Evolutionary conservation across 495 filamentous ascomycete species (phyloP).

Genomic region (Penicillium odoratum): DNA sequence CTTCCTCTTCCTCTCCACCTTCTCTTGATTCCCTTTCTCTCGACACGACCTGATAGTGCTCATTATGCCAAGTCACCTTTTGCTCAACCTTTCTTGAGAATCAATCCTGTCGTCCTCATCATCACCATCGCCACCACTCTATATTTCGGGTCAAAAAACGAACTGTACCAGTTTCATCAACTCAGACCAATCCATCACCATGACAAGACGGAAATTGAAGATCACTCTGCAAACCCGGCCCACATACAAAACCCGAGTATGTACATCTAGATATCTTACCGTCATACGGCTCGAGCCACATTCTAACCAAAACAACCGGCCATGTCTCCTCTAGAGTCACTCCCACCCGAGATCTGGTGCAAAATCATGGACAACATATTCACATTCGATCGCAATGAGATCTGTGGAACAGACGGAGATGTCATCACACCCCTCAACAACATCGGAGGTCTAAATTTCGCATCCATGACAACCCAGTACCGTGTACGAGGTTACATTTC

Average conservation of each 20-base stretch:
- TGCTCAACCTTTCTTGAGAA: too few species aligned
- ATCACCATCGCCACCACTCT: too few species aligned
- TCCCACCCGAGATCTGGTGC: neutral
- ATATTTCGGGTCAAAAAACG: too few species aligned
- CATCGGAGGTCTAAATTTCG: neutral
- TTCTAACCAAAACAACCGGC: neutral
- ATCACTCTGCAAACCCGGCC: neutral
- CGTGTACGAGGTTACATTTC: neutral
- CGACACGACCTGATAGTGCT: too few species aligned
- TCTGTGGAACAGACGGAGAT: neutral
- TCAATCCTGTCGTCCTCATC: too few species aligned
- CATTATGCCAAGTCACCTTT: too few species aligned
- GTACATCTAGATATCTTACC: neutral
- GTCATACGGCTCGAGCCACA: neutral
- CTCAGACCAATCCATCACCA: neutral
- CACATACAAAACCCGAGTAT: neutral
- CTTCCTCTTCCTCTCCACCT: too few species aligned
- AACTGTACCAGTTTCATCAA: neutral
- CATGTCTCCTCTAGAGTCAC: neutral
- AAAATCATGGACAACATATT: neutral
- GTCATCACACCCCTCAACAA: neutral
- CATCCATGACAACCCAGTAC: neutral
- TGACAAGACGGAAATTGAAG: neutral
- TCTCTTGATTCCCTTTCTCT: too few species aligned
- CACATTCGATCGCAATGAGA: neutral